phyloP scores from a whole-genome alignment of 345 rosid species.

The Salix brachista region DNA sequence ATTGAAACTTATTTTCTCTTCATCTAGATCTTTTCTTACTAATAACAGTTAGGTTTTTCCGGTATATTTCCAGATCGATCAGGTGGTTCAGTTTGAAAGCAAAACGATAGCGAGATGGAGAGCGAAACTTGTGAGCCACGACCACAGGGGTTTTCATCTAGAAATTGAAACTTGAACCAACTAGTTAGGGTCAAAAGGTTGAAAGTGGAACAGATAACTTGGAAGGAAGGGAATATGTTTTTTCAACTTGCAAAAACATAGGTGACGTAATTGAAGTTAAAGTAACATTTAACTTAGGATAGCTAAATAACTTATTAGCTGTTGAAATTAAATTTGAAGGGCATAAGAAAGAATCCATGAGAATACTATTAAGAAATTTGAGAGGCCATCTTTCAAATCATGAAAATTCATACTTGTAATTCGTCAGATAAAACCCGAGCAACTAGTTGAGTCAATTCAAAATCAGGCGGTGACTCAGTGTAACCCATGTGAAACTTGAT shows the following conservation, averaged over 20 bases:
- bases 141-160: not conserved
- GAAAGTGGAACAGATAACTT: not conserved
- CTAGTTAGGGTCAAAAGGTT: not conserved
- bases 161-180: not conserved
- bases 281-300: not conserved
- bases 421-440: fast-evolving
- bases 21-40: not conserved
- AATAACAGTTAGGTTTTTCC: not conserved
- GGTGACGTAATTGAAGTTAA: not conserved
- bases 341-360: not conserved
- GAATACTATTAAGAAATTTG: not conserved
- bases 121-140: not conserved
- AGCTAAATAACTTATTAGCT: not conserved
- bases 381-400: too few species aligned
- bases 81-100: too few species aligned
- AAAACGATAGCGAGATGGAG: too few species aligned
- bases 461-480: fast-evolving
- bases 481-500: not conserved
- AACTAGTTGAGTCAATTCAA: fast-evolving
- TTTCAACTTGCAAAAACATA: not conserved
- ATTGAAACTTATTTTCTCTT: not conserved
- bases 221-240: not conserved
- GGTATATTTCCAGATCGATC: too few species aligned
- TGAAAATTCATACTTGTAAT: too few species aligned
- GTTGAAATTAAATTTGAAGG: not conserved